Evolutionary conservation across 306 rosid genomes (phyloP), one percentile per base, ranked within the genome.

Genomic region (Vigna reflexopilosa): DNA sequence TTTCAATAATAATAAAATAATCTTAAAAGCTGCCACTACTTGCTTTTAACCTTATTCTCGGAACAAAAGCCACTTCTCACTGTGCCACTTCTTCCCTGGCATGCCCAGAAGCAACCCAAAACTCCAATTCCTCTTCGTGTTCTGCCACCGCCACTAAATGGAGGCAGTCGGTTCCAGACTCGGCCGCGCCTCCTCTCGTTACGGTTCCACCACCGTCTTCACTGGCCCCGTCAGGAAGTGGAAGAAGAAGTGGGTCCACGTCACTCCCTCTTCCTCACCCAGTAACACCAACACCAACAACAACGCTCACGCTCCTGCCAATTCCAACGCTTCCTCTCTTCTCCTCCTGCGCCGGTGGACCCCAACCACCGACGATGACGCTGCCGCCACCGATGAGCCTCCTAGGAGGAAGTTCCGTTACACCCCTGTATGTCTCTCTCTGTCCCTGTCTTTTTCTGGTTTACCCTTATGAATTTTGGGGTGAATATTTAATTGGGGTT

Each of bases 291-390:
- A 1, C 9, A 36, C 1, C 45, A 75, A 67, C 49, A 71, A 36
- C 38, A 77, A 67, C 61, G 16, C 66, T 58, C 51, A 40, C 75
- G 82, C 82, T 75, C 80, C 77, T 72, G 20, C 10, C 75, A 77
- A 2, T 15, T 30, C 57, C 78, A 80, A 40, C 70, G 30, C 71
- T 12, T 80, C 79, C 45, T 87, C 95, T 67, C 91, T 80, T 73
- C 98, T 93, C 72, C 84, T 93, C 26, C 98, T 93, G 61, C 82
- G 99, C 83, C 99, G 99, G 28, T 96, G 99, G 99, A 96, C 98
- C 14, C 98, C 99, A 2, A 76, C 88, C 34, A 73, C 87, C 0
- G 16, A 75, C 38, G 28, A 68, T 1, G 84, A 61, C 58, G 61
- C 9, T 79, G n/a, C 85, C 26, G 81, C 17, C 19, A 66, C 87